These are phyloP conservation scores for Aspergillus calidoustus DNA, from an alignment of 2,329 filamentous ascomycete species.

Conservation along the genomic window DNA sequence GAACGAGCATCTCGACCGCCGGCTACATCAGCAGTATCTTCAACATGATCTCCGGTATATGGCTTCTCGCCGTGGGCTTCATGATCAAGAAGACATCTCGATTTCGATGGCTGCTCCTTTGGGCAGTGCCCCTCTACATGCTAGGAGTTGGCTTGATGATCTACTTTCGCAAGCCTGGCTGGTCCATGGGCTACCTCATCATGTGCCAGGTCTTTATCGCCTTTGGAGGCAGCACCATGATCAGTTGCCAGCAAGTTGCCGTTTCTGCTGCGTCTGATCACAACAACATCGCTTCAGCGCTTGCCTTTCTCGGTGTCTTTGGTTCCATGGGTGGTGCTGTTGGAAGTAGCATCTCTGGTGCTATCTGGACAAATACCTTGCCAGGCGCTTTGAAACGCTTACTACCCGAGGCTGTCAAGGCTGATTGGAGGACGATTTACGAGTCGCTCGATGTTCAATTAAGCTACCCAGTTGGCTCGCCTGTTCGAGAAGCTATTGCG, in stretches of 20 bases:
- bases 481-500: slow-evolving; percentile 61
- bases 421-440: slow-evolving; percentile 21
- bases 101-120: slow-evolving; percentile 59
- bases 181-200: slow-evolving; percentile 58
- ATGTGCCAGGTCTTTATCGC: slow-evolving; percentile 65
- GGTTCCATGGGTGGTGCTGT: slow-evolving; percentile 59
- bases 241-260: slow-evolving; percentile 60
- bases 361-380: slow-evolving; percentile 67
- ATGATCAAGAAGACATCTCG: slow-evolving; percentile 55
- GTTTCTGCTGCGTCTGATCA: slow-evolving; percentile 60
- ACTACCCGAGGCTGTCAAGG: slow-evolving; percentile 15
- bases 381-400: slow-evolving; percentile 45
- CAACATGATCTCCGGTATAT: slow-evolving; percentile 59
- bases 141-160: slow-evolving; percentile 62
- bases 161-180: slow-evolving; percentile 55
- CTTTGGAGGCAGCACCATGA: slow-evolving; percentile 57
- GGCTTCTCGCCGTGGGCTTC: slow-evolving; percentile 59
- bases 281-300: slow-evolving; percentile 59
- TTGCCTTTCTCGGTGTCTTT: slow-evolving; percentile 62
- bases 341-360: slow-evolving; percentile 60
- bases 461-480: slow-evolving; percentile 46
- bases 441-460: slow-evolving; percentile 22
- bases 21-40: slow-evolving; percentile 55
- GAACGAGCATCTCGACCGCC: slow-evolving; percentile 36
- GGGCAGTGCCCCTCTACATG: slow-evolving; percentile 59